Percentiles rank a stretch among this genome's conserved stretches.
Conservation (phyloP, 345 rosid genomes). For the Syzygium grande region DNA sequence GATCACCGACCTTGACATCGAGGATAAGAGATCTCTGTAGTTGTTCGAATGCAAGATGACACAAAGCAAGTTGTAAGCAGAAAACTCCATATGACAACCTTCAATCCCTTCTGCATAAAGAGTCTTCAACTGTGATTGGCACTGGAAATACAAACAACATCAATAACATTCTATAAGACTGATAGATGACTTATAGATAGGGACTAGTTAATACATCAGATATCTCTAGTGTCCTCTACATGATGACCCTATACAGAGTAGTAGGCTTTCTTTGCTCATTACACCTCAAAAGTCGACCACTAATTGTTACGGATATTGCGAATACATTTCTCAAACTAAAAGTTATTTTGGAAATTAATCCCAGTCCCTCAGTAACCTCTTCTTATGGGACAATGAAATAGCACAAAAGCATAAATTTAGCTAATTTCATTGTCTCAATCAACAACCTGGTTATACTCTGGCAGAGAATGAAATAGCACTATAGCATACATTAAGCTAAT, state of each 20-base stretch:
- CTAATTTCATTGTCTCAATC: background rate
- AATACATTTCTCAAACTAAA: background rate
- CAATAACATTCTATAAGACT: background rate
- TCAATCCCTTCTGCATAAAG: constrained; percentile 90
- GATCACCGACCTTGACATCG: constrained; percentile 72
- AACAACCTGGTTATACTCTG: constrained; percentile 92
- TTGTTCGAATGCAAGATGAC: constrained; percentile 85
- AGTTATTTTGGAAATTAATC: background rate
- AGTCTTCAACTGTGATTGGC: constrained; percentile 88
- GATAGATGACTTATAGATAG: background rate
- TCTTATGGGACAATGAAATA: background rate
- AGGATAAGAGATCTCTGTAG: constrained; percentile 73
- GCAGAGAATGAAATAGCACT: background rate
- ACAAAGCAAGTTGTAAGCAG: constrained; percentile 86
- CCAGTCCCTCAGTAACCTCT: background rate
- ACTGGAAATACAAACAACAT: constrained; percentile 40
- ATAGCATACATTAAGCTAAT: background rate
- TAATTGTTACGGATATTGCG: background rate
- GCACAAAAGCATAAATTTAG: background rate
- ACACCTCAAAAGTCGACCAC: background rate
- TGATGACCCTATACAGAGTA: background rate
- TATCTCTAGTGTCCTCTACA: background rate
- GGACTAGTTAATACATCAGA: background rate
- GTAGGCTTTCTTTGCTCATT: background rate
- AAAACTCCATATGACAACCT: constrained; percentile 87